phyloP scores from a whole-genome alignment of 352 stramenopile species.

The Pythium phragmitis region DNA sequence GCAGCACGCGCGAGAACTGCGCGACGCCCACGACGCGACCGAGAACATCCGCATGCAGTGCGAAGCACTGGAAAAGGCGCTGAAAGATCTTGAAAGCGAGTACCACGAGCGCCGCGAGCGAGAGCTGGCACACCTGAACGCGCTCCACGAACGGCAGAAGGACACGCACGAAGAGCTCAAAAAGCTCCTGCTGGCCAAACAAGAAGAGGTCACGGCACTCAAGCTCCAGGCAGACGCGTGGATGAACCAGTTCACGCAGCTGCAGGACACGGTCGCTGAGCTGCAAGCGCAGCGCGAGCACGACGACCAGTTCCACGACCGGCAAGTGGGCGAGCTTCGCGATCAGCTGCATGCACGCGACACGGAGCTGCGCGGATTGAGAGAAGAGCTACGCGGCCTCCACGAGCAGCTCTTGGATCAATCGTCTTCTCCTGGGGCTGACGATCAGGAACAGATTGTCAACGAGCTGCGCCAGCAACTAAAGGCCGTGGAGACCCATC shows the following conservation, averaged over 20 bases:
- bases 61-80: conserved; percentile 33
- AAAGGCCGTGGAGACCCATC: neutral
- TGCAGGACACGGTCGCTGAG: conserved; percentile 25
- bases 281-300: conserved; percentile 17
- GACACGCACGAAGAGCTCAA: conserved; percentile 47
- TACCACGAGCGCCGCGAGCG: conserved; percentile 33
- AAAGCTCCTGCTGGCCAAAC: conserved; percentile 37
- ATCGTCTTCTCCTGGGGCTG: too few species aligned
- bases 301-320: conserved; percentile 14
- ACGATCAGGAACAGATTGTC: neutral
- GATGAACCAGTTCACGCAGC: conserved; percentile 36
- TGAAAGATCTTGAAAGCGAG: conserved; percentile 37
- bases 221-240: conserved; percentile 29
- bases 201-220: conserved; percentile 45
- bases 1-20: conserved; percentile 26
- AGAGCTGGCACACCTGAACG: conserved; percentile 39
- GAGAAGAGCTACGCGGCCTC: conserved; percentile 31
- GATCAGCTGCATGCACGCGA: conserved; percentile 11
- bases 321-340: conserved; percentile 15
- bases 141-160: conserved; percentile 33
- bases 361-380: conserved; percentile 12
- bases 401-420: conserved; percentile 2
- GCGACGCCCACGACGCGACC: conserved; percentile 29
- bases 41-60: conserved; percentile 42
- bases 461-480: conserved; percentile 25